A percentile compares a stretch with the other conserved stretches of the same genome.
Conservation (phyloP, 2,329 filamentous ascomycete genomes). For the Elsinoe arachidis region DNA sequence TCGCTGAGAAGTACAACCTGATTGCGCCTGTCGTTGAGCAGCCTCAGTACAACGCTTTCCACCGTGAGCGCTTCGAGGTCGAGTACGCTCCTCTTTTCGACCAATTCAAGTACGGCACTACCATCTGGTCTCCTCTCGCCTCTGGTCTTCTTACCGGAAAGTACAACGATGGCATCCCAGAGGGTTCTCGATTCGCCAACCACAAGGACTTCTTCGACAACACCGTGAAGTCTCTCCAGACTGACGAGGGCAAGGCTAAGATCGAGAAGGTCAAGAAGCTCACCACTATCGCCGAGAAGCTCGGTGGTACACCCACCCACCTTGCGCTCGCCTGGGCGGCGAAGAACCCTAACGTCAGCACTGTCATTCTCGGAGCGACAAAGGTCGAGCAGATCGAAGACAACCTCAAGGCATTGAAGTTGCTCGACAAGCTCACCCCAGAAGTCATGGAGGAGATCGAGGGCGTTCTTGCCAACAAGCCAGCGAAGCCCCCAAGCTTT, state of each 20-base stretch:
- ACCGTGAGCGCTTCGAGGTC: slow-evolving; percentile 52
- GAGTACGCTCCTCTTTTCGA: slow-evolving; percentile 52
- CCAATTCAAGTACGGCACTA: slow-evolving; percentile 50
- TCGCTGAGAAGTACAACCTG: slow-evolving; percentile 50
- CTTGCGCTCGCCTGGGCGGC: slow-evolving; percentile 52
- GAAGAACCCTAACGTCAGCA: slow-evolving; percentile 50
- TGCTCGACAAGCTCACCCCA: slow-evolving; percentile 32
- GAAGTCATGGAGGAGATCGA: slow-evolving; percentile 38
- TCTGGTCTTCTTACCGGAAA: slow-evolving; percentile 53
- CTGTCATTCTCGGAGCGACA: slow-evolving; percentile 48
- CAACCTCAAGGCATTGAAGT: slow-evolving; percentile 39
- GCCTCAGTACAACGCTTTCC: slow-evolving; percentile 49
- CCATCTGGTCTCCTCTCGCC: slow-evolving; percentile 48
- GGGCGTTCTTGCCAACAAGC: slow-evolving; percentile 34
- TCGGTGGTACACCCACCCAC: slow-evolving; percentile 41
- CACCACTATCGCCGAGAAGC: slow-evolving; percentile 41
- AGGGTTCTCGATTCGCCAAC: slow-evolving; percentile 52
- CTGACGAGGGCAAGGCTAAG: slow-evolving; percentile 43
- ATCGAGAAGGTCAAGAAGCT: slow-evolving; percentile 51
- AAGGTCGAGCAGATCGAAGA: slow-evolving; percentile 43
- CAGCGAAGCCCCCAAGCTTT: slow-evolving; percentile 24
- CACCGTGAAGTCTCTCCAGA: slow-evolving; percentile 45
- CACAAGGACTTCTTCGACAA: slow-evolving; percentile 51
- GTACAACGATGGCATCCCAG: slow-evolving; percentile 55
- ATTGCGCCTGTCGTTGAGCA: slow-evolving; percentile 48